Conservation (phyloP, 1,284 basidiomycete genomes). For the Malassezia slooffiae region DNA sequence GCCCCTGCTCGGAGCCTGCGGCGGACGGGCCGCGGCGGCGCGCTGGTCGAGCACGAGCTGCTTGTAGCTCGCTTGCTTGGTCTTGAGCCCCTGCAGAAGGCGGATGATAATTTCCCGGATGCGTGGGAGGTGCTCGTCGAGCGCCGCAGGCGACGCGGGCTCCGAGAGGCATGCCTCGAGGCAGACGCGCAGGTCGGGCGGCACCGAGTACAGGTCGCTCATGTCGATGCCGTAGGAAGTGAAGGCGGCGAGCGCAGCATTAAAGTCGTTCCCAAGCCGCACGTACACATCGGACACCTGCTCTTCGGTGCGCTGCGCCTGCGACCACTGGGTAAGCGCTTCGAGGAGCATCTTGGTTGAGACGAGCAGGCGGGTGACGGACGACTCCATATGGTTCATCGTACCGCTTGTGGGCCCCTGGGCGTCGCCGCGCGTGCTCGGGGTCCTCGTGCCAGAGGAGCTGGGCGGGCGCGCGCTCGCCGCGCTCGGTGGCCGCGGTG, state of each 20-base stretch:
- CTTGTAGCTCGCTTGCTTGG: conserved; percentile 70
- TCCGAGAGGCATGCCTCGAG: conserved; percentile 83
- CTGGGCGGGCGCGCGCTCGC: too few species aligned
- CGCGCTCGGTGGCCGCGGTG: too few species aligned
- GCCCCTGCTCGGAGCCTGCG: too few species aligned
- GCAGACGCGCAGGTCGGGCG: conserved; percentile 73
- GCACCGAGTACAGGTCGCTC: conserved; percentile 77
- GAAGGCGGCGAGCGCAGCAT: conserved; percentile 81
- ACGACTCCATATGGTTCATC: conserved; percentile 60
- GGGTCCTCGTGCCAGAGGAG: too few species aligned
- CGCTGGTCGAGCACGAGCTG: conserved; percentile 33
- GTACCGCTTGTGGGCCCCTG: too few species aligned
- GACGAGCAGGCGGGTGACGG: conserved; percentile 83
- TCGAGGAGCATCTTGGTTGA: conserved; percentile 90
- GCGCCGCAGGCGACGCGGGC: conserved; percentile 70
- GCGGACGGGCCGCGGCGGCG: too few species aligned
- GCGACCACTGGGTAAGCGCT: conserved; percentile 59
- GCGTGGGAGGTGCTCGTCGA: conserved; percentile 78
- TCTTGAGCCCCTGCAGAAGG: conserved; percentile 77
- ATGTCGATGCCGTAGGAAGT: conserved; percentile 75
- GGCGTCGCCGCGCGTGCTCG: too few species aligned
- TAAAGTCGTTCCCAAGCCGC: conserved; percentile 90
- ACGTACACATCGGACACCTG: conserved; percentile 95
- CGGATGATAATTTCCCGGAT: conserved; percentile 88
- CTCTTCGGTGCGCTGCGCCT: conserved; percentile 61